Percentiles rank a stretch among this genome's conserved stretches.
These are phyloP conservation scores for Teunomyces barrocoloradensis DNA, from an alignment of 805 yeast species.

Conservation along the genomic window DNA sequence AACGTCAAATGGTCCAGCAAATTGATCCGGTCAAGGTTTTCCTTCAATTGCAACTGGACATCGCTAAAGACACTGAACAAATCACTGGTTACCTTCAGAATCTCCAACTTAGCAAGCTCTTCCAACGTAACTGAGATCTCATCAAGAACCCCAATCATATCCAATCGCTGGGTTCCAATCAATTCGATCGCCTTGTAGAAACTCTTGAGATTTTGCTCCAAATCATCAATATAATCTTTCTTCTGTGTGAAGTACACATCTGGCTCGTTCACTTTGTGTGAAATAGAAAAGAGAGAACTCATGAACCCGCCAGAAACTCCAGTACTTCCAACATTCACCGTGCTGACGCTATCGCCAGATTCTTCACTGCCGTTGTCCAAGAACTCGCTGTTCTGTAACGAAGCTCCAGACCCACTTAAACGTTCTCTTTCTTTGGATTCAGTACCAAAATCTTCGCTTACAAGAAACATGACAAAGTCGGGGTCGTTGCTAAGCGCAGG, in stretches of 20 bases:
- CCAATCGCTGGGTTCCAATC: conserved; percentile 72
- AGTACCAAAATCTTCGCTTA: conserved; percentile 63
- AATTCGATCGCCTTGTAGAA: conserved; percentile 70
- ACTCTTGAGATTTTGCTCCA: conserved; percentile 70
- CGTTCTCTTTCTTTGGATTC: conserved; percentile 73
- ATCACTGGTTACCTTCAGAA: conserved; percentile 62
- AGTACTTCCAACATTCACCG: conserved; percentile 7
- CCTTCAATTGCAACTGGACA: conserved; percentile 67
- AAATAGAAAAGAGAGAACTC: conserved; percentile 68
- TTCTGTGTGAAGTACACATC: conserved; percentile 76
- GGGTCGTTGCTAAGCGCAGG: conserved; percentile 61
- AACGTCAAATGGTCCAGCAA: conserved; percentile 83
- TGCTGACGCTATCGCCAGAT: not conserved
- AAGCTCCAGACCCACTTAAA: conserved; percentile 52
- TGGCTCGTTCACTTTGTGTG: conserved; percentile 68
- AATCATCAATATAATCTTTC: conserved; percentile 61
- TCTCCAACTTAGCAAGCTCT: conserved; percentile 69
- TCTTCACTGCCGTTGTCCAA: conserved; percentile 33
- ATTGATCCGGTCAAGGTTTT: conserved; percentile 71
- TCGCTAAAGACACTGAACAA: conserved; percentile 68
- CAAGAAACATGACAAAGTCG: conserved; percentile 76
- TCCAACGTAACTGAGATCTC: conserved; percentile 59
- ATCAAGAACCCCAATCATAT: conserved; percentile 62
- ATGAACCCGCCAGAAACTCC: conserved; percentile 52
- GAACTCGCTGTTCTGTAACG: conserved; percentile 29